A percentile compares a stretch with the other conserved stretches of the same genome.
phyloP scores from a whole-genome alignment of 2,329 filamentous ascomycete species.

The Hymenoscyphus scutula region DNA sequence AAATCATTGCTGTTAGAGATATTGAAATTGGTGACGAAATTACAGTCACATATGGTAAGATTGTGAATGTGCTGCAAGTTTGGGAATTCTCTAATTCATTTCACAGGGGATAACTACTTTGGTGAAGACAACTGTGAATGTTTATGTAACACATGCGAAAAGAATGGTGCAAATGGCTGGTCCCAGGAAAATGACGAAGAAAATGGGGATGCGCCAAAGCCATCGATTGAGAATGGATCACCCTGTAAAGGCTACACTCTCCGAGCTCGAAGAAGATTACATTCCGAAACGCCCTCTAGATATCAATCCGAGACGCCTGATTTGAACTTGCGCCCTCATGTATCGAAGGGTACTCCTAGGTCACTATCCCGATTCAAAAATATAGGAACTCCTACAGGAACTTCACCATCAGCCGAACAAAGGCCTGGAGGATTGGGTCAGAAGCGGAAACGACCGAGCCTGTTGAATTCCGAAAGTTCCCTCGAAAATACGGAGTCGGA shows the following conservation, averaged over 20 bases:
- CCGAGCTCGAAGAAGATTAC: constrained; percentile 49
- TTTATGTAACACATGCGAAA: constrained; percentile 84
- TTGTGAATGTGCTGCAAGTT: background rate
- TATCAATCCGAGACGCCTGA: constrained; percentile 57
- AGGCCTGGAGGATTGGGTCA: constrained; percentile 8
- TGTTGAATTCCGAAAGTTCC: constrained; percentile 5
- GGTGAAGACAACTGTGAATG: constrained; percentile 94
- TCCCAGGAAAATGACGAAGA: constrained; percentile 48
- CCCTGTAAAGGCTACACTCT: constrained; percentile 47
- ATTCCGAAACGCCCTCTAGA: constrained; percentile 49
- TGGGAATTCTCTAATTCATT: constrained; percentile 1
- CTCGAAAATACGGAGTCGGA: background rate
- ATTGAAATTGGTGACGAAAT: constrained; percentile 92
- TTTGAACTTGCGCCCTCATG: constrained; percentile 38
- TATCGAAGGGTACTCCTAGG: constrained; percentile 30
- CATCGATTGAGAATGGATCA: constrained; percentile 33
- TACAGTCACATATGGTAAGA: constrained; percentile 77
- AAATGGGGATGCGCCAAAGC: constrained; percentile 27
- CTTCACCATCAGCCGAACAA: constrained; percentile 27
- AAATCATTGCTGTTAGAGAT: constrained; percentile 78
- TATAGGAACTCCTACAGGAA: constrained; percentile 22
- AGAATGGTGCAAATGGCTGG: constrained; percentile 78
- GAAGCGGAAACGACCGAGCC: constrained; percentile 29
- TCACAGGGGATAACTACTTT: constrained; percentile 81
- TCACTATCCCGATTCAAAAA: constrained; percentile 29